Evolutionary conservation across 805 yeast species (phyloP), one percentile per base, ranked within the genome.

Genomic region (Hanseniaspora vineae): DNA sequence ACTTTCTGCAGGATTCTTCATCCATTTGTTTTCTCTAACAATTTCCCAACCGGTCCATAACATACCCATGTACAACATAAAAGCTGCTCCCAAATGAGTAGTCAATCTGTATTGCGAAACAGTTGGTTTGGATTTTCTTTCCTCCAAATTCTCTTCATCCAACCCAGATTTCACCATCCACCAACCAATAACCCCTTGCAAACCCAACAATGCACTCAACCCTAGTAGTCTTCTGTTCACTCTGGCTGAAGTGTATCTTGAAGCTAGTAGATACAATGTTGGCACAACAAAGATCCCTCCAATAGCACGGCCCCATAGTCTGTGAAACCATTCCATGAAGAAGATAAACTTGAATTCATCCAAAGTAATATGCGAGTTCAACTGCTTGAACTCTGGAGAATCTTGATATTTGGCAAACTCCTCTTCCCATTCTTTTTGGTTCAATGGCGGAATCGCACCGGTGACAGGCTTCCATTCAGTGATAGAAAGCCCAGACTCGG

Each of bases 381-480:
- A 72, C 56, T 81, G 84, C 60, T 81, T 77, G 65, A 86, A 92
- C 62, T 92, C 99, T 0, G 99, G 99, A 1, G 95, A 82, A 18
- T 76, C 75, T 56, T 81, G 71, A 64, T 92, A 92, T 59, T 86
- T 84, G 29, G 62, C 69, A 59, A 92, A 92, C 62, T 90, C 97
- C 20, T 57, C 75, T 55, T 77, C 80, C 98, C 98, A 92, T 51
- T 92, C 89, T 45, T 68, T 67, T 56, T 86, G 80, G 50, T 67
- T 77, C 57, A 84, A 60, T 0, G 98, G 98, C 2, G 99, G 99
- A 13, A 92, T 65, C 1, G 94, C 69, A 44, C 99, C 99, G 0
- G 98, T 87, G 29, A 92, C 88, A 1, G 99, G 99, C 62, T 81
- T 86, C 99, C 99, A 92, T 61, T 92, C 98, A 1, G 97, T 92